Evolutionary conservation across 2,329 filamentous ascomycete species (phyloP), one percentile per base, ranked within the genome.

Genomic region (Pyrenophora graminea): DNA sequence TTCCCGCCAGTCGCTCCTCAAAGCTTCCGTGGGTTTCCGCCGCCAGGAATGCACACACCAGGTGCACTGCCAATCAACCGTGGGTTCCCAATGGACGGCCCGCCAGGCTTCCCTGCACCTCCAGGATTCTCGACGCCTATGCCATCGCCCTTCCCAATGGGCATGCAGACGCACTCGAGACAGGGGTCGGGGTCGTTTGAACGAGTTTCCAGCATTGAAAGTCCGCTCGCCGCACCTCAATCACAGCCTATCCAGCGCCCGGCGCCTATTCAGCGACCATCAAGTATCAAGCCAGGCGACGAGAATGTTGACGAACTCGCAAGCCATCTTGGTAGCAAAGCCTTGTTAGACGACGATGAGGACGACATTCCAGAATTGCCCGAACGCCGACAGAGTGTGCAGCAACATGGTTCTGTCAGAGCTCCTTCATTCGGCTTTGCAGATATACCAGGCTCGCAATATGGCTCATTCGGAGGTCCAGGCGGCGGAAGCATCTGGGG

Each of bases 251-350:
- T 95, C 54, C 83, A 87, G 39, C 84, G 91, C 46, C 93, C 92
- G 21, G 85, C 89, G 19, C 93, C 93, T 1, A 97, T 97, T 57
- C 90, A 93, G 56, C 84, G 91, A 30, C 93, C 94, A 0, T 86
- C 87, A 13, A 96, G 91, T 70, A 84, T 81, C 8, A 80, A 80
- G 55, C 82, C 82, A 25, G 78, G 77, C 47, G 80, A 80, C 36
- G 74, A 78, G 17, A 67, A 87, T 48, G 77, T 91, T 17, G 90
- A 93, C 48, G 84, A 90, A 41, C 76, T 89, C 47, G 88, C 86
- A 56, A 84, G 87, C 54, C 91, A 94, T 63, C 80, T 99, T 21
- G 94, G 94, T 10, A 97, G 93, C 73, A 92, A 91, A 63, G 94
- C 92, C 10, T 79, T 99, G 10, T 79, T 97, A 36, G 85, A 86